Base-by-base conservation (phyloP, 1,284 basidiomycete species). In the Fomitopsis palustris region DNA sequence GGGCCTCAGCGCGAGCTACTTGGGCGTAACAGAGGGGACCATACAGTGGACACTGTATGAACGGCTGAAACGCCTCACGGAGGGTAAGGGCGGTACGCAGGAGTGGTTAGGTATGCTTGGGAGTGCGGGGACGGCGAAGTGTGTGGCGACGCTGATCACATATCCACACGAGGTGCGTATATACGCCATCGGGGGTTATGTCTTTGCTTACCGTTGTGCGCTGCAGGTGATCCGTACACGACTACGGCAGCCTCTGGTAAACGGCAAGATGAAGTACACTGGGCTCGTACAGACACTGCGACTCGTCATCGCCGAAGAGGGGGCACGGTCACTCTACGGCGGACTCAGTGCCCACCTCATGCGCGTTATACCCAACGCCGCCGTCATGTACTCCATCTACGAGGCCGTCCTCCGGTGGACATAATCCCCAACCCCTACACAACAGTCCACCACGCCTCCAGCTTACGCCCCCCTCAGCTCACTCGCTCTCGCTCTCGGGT, bases 41-140 rank as follows among this genome's bases (percentile, higher is more conserved):
- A 98, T 99, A 58, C 96, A 98, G 71, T 99, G 97, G 97, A 92
- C 93, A 21, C 77, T 99, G 12, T 99, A 99, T 73, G 97, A 99
- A 71, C 81, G 84, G 37, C 73, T 95, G 59, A 95, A 96, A 74
- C 81, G 76, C 64, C 68, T 91, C 16, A 82, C 81, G 31, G 79
- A 88, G 61, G 81, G 82, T 0, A 76, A 78, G 59, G 84, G 87
- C 14, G 81, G 85, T 1, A 64, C 79, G 4, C 73, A 70, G 14
- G 88, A 90, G 69, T 94, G 91, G 88, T 64, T 80, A 0, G 90
- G 89, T 3, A 94, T 96, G 83, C 77, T 97, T 9, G 92, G 88
- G 1, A 95, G 95, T 43, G 95, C 96, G 0, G 97, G 96, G 2
- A 87, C 88, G 19, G 95, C 97, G 6, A 99, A 99, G 75, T 88